These are phyloP conservation scores for Aeschynomene evenia DNA, from an alignment of 306 rosid genomes.

Conservation along the genomic window DNA sequence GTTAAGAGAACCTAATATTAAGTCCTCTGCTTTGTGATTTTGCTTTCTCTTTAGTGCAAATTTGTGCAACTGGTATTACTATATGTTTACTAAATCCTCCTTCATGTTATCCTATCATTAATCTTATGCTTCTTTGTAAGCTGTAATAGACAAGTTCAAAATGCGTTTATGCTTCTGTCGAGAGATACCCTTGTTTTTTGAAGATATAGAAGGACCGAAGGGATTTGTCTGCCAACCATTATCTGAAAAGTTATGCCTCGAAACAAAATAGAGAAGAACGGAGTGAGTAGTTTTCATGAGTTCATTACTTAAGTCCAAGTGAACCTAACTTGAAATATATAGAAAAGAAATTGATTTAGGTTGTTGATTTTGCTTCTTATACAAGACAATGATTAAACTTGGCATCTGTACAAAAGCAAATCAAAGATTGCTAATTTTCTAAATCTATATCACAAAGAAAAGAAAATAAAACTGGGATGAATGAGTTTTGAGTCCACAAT, in stretches of 20 bases:
- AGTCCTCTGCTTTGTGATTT: conserved; percentile 1
- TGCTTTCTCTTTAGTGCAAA: background rate
- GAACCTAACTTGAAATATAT: background rate
- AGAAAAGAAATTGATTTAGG: no score
- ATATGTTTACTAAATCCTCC: conserved; percentile 2
- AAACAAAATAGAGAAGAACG: conserved; percentile 5
- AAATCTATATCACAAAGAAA: no score
- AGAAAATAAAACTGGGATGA: no score
- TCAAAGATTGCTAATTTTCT: no score
- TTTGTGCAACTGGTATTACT: conserved; percentile 17
- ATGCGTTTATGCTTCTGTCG: background rate
- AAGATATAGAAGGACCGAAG: background rate
- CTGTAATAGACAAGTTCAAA: background rate
- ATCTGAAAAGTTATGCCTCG: conserved; percentile 4
- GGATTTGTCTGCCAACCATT: background rate
- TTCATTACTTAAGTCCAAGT: no score
- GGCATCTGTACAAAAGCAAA: no score
- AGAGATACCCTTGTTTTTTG: background rate
- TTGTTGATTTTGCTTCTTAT: no score
- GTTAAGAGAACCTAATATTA: conserved; percentile 30
- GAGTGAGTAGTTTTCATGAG: background rate
- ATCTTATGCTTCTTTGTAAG: no score
- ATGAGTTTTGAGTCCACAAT: no score
- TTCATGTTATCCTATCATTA: background rate
- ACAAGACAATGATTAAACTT: no score